Conservation (phyloP, 345 rosid species). For the Gossypium stocksii region DNA sequence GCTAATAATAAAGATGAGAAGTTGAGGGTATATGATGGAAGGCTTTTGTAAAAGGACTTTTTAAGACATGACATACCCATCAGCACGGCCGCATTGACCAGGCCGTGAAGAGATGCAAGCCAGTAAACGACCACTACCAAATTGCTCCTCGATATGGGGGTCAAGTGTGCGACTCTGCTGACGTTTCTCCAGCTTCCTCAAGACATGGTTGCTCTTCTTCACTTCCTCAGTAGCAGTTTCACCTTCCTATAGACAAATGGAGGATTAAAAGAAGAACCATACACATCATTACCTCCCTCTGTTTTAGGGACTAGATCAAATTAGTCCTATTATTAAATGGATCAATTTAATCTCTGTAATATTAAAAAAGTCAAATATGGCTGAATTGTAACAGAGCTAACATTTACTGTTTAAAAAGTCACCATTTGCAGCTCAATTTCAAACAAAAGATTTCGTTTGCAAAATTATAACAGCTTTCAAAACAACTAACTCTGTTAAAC, state of each 20-base stretch:
- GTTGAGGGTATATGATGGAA: not conserved
- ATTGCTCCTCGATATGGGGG: slow-evolving; percentile 68
- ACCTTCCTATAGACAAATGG: slow-evolving; percentile 31
- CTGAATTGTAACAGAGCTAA: no score
- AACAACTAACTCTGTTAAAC: no score
- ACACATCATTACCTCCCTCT: not conserved
- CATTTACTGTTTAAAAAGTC: no score
- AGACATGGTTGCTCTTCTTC: slow-evolving; percentile 58
- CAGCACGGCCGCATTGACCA: slow-evolving; percentile 78
- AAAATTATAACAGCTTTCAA: no score
- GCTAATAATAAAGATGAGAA: not conserved
- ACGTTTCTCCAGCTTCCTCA: slow-evolving; percentile 51
- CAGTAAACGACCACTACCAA: slow-evolving; percentile 59
- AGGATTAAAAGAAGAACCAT: not conserved
- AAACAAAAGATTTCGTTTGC: no score
- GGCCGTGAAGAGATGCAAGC: slow-evolving; percentile 74
- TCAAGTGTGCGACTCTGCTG: slow-evolving; percentile 51
- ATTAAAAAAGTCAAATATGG: no score
- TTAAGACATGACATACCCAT: slow-evolving; percentile 39
- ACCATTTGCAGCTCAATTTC: no score
- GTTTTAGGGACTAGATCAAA: no score
- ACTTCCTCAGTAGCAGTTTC: slow-evolving; percentile 50
- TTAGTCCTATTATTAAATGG: no score
- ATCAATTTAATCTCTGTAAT: no score
- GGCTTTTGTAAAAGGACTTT: not conserved